These are phyloP conservation scores for Chalciporus sp. DNA, from an alignment of 1,284 basidiomycete species.

Conservation along the genomic window DNA sequence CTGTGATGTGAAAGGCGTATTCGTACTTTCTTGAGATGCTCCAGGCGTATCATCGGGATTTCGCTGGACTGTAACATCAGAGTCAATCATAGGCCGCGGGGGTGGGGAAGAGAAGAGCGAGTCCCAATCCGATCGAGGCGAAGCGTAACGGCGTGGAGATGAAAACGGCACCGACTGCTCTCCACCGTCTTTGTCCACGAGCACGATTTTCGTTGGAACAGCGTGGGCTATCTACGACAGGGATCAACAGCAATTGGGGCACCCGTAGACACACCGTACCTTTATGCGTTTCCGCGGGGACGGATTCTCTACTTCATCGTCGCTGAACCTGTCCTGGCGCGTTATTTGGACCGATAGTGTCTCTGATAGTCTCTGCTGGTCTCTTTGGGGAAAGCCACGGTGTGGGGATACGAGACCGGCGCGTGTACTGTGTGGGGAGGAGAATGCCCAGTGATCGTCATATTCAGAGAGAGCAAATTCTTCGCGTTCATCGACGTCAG, in stretches of 20 bases:
- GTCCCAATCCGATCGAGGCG: constrained; percentile 10
- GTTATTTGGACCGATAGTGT: neutral
- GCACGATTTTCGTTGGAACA: neutral
- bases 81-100: neutral
- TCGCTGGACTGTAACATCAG: neutral
- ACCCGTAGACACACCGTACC: constrained; percentile 18
- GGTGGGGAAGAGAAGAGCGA: constrained; percentile 27
- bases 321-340: constrained; percentile 4
- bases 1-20: constrained; percentile 2
- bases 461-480: constrained; percentile 28
- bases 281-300: constrained; percentile 35
- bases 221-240: constrained; percentile 23
- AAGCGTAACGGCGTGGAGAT: neutral
- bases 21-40: neutral
- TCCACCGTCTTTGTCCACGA: neutral
- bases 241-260: constrained; percentile 14
- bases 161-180: neutral
- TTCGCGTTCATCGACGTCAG: constrained; percentile 58
- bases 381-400: neutral
- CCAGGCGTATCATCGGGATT: neutral
- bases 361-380: neutral
- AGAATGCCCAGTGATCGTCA: neutral
- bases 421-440: constrained; percentile 3
- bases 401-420: neutral
- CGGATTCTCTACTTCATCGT: constrained; percentile 12